A percentile compares a stretch with the other conserved stretches of the same genome.
These are phyloP conservation scores for Quercus berberidifolia DNA, from an alignment of 306 rosid species.

Conservation along the genomic window DNA sequence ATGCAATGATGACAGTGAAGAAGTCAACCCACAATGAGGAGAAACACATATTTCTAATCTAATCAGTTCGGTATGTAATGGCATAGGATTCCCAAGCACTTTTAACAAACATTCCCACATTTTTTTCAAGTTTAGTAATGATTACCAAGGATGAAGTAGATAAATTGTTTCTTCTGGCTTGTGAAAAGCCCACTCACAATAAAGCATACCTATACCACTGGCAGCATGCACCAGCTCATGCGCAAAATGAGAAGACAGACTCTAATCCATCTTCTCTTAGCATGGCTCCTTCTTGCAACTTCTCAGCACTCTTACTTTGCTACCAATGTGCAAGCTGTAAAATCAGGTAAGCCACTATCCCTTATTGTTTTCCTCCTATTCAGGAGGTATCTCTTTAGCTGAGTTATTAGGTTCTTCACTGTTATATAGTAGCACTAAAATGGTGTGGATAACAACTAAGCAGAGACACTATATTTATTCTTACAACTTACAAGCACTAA, in stretches of 20 bases:
- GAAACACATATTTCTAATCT: slow-evolving; percentile 45
- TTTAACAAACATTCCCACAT: slow-evolving; percentile 41
- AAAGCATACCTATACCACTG: slow-evolving; percentile 24
- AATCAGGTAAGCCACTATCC: slow-evolving; percentile 44
- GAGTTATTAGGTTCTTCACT: background rate
- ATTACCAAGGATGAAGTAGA: slow-evolving; percentile 34
- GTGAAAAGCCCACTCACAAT: slow-evolving; percentile 20
- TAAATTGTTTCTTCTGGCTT: slow-evolving; percentile 19
- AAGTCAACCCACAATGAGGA: slow-evolving; percentile 63
- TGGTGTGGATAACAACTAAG: background rate
- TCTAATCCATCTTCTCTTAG: slow-evolving; percentile 38
- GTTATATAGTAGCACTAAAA: background rate
- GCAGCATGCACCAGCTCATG: slow-evolving; percentile 23
- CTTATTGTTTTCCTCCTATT: background rate
- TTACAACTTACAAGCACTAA: slow-evolving; percentile 14
- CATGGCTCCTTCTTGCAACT: slow-evolving; percentile 53
- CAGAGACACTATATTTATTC: slow-evolving; percentile 3
- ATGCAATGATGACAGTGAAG: slow-evolving; percentile 50
- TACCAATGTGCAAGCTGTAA: slow-evolving; percentile 33
- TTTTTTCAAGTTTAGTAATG: slow-evolving; percentile 43
- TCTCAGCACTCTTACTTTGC: slow-evolving; percentile 35
- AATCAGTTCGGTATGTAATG: slow-evolving; percentile 17
- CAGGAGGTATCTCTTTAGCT: background rate
- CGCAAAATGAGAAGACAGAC: slow-evolving; percentile 49
- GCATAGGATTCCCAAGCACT: slow-evolving; percentile 65